A percentile compares a stretch with the other conserved stretches of the same genome.
Conservation (phyloP, 805 yeast species). For the Teunomyces aglyptinius region DNA sequence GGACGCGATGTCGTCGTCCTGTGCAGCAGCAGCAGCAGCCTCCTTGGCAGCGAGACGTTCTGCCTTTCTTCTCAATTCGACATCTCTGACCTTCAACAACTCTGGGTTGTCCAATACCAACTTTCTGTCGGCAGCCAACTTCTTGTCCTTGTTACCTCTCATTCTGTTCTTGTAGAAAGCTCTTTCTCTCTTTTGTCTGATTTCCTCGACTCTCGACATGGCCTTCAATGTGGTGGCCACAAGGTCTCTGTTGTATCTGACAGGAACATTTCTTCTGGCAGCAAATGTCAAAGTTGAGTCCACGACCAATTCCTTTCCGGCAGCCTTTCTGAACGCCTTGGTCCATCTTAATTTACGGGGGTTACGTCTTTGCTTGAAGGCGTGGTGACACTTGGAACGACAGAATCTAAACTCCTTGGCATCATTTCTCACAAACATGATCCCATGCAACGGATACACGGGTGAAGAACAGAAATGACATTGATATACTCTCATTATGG, state of each 20-base stretch:
- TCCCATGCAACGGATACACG: constrained; percentile 80
- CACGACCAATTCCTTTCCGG: constrained; percentile 97
- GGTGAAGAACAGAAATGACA: constrained; percentile 99
- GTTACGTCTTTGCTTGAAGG: constrained; percentile 96
- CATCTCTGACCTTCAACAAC: constrained; percentile 87
- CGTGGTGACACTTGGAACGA: constrained; percentile 96
- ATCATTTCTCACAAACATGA: constrained; percentile 96
- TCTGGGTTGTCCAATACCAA: constrained; percentile 88
- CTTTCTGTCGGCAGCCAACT: constrained; percentile 81
- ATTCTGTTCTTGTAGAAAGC: constrained; percentile 99
- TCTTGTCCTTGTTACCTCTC: constrained; percentile 93
- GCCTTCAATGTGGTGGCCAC: constrained; percentile 93
- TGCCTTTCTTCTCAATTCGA: constrained; percentile 74
- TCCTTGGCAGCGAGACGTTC: constrained; percentile 67
- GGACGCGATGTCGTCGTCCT: constrained; percentile 42
- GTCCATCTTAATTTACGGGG: constrained; percentile 99
- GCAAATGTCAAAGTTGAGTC: constrained; percentile 96
- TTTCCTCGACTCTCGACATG: constrained; percentile 94
- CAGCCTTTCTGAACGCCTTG: constrained; percentile 97
- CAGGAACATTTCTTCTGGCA: constrained; percentile 96
- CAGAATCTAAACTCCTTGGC: constrained; percentile 97
- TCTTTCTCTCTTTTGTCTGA: constrained; percentile 92
- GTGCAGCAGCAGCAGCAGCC: constrained; percentile 45
- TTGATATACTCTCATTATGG: constrained; percentile 73
- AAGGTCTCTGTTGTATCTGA: constrained; percentile 93